Evolutionary conservation across 2,329 filamentous ascomycete species (phyloP).

Genomic region (Xylaria arbuscula): DNA sequence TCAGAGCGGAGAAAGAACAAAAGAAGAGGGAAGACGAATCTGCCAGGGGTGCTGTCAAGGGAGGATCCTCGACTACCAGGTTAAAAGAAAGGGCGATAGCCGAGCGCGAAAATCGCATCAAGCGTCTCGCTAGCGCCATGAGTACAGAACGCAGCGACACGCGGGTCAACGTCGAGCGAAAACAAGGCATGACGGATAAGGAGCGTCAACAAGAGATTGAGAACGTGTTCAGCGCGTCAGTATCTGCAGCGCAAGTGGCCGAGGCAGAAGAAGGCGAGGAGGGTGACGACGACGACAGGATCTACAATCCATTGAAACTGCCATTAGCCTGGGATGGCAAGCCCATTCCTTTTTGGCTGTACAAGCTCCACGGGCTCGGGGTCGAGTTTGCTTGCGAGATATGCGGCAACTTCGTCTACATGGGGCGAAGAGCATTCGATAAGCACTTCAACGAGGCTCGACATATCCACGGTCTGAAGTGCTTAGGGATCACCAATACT

Average conservation of each 20-base stretch:
- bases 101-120: slow-evolving; percentile 85
- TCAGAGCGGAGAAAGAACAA: slow-evolving; percentile 80
- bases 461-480: slow-evolving; percentile 93
- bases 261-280: slow-evolving; percentile 75
- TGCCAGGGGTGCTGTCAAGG: slow-evolving; percentile 46
- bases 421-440: slow-evolving; percentile 94
- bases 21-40: slow-evolving; percentile 58
- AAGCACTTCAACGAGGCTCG: slow-evolving; percentile 97
- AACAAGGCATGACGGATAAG: slow-evolving; percentile 96
- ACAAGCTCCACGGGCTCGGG: slow-evolving; percentile 93
- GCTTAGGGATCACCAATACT: slow-evolving; percentile 91
- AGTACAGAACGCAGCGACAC: slow-evolving; percentile 89
- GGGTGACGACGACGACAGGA: slow-evolving; percentile 82
- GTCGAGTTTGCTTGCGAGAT: slow-evolving; percentile 97
- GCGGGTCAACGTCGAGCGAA: slow-evolving; percentile 92
- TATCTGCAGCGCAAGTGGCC: slow-evolving; percentile 60
- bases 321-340: slow-evolving; percentile 98
- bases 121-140: slow-evolving; percentile 83
- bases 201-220: slow-evolving; percentile 95
- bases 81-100: slow-evolving; percentile 92
- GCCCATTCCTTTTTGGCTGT: slow-evolving; percentile 98
- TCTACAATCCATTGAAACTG: slow-evolving; percentile 97
- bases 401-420: slow-evolving; percentile 98
- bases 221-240: slow-evolving; percentile 73
- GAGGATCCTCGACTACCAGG: slow-evolving; percentile 58